These are phyloP conservation scores for Camellia lanceoleosa DNA, from an alignment of 148 eudicot genomes.

Conservation along the genomic window DNA sequence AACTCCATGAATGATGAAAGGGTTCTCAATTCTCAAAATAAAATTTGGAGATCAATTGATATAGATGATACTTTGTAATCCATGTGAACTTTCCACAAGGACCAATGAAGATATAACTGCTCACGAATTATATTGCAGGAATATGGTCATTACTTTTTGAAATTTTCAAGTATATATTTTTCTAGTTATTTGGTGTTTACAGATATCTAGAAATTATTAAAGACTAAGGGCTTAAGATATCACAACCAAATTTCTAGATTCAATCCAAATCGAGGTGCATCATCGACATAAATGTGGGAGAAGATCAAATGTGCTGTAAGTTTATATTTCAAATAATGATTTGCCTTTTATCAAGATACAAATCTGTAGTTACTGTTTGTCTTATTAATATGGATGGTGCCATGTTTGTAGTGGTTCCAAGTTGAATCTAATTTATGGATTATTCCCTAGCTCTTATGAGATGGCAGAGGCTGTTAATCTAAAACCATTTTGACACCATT, in stretches of 20 bases:
- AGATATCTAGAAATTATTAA: slow-evolving; percentile 74
- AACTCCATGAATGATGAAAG: background rate
- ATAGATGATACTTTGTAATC: background rate
- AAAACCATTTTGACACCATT: background rate
- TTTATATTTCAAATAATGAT: background rate
- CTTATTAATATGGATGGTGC: background rate
- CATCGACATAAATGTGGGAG: slow-evolving; percentile 82
- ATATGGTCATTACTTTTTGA: background rate
- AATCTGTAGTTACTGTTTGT: background rate
- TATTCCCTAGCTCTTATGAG: background rate
- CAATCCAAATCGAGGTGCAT: slow-evolving; percentile 73
- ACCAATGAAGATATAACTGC: background rate
- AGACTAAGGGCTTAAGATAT: slow-evolving; percentile 83
- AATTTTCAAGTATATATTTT: background rate
- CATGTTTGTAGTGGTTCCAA: slow-evolving; percentile 1
- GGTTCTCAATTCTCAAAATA: background rate
- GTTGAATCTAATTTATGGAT: background rate
- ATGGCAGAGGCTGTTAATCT: background rate
- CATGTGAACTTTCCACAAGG: slow-evolving; percentile 2
- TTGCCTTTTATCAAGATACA: background rate
- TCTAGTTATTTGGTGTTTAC: slow-evolving; percentile 12
- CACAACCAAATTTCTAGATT: slow-evolving; percentile 91
- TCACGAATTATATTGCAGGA: background rate
- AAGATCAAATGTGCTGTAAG: slow-evolving; percentile 62
- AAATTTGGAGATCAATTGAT: background rate